Evolutionary conservation across 2,329 filamentous ascomycete genomes (phyloP), one percentile per base, ranked within the genome.

Genomic region (Ascochyta viciae-villosae): DNA sequence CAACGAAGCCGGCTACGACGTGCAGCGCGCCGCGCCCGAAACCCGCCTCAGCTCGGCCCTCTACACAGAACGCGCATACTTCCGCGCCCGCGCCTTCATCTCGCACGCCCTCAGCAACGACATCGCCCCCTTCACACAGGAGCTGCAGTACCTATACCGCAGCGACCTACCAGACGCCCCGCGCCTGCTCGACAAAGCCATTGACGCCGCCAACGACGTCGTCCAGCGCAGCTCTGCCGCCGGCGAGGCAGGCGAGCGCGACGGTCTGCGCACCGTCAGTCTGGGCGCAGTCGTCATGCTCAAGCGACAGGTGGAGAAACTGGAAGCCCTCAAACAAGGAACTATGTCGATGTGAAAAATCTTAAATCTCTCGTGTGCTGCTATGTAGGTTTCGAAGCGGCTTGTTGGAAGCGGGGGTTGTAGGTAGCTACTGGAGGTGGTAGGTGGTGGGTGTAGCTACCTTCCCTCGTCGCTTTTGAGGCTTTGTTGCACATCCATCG

Each of bases 1-100:
- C 74, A 87, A 87, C 64, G 85, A 88, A 74, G 85, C 85, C 10
- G 85, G 85, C 24, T 87, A 83, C 60, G 84, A 87, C 41, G 76
- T 78, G 10, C 78, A 81, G 51, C 78, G 76, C 42, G 78, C 76
- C 9, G 77, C 80, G 3, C 76, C 76, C 4, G 78, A 82, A 48
- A 78, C 80, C 7, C 73, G 71, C 3, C 65, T 82, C 2, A 80
- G 80, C 43, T 78, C 78, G 5, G 75, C 76, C 1, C 74, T 82
- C 2, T 86, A 86, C 57, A 82, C 78, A 0, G 83, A 86, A 60
- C 81, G 81, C 45, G 80, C 81, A 2, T 85, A 83, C 55, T 80
- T 85, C 48, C 77, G 82, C 48, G 77, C 82, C 0, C 73, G 82
- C 10, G 78, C 72, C 1, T 86, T 85, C 63, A 81, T 85, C 44